Evolutionary conservation across 805 yeast genomes (phyloP).

Genomic region (Saccharomycopsis olivae): DNA sequence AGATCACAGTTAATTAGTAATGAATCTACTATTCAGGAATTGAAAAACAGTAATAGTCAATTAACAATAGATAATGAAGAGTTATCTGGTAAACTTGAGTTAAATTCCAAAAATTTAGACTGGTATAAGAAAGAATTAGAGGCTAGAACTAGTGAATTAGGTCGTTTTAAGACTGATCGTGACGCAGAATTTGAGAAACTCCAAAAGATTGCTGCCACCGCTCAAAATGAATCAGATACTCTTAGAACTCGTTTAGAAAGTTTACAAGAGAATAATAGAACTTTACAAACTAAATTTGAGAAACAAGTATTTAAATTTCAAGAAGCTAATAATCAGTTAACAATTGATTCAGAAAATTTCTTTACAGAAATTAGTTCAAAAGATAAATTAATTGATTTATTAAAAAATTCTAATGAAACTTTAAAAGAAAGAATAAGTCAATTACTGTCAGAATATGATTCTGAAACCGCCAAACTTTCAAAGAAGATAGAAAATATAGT

Average conservation of each 20-base stretch:
- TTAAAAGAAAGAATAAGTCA: conserved; percentile 40
- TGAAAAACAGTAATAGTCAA: conserved; percentile 17
- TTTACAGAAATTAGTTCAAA: conserved; percentile 49
- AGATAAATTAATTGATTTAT: conserved; percentile 46
- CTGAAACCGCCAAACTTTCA: not conserved
- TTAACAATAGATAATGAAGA: conserved; percentile 23
- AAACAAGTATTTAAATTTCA: conserved; percentile 35
- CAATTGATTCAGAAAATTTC: conserved; percentile 38
- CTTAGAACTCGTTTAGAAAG: not conserved
- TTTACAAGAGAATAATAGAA: conserved; percentile 17
- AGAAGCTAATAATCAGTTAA: conserved; percentile 33
- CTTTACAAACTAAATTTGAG: conserved; percentile 31
- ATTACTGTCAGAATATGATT: conserved; percentile 34
- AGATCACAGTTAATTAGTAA: conserved; percentile 4
- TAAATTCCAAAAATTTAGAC: conserved; percentile 24
- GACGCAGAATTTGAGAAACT: conserved; percentile 1
- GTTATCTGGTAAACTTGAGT: conserved; percentile 21
- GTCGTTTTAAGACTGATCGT: conserved; percentile 18
- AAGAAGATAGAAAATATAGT: not conserved
- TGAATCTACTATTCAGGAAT: conserved; percentile 2
- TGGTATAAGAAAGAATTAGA: conserved; percentile 26
- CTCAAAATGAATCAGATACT: not conserved
- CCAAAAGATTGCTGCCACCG: not conserved
- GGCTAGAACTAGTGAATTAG: conserved; percentile 23
- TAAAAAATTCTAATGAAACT: conserved; percentile 44